Conservation (phyloP, 2,329 filamentous ascomycete species). For the Calonectria pseudoreteaudii region DNA sequence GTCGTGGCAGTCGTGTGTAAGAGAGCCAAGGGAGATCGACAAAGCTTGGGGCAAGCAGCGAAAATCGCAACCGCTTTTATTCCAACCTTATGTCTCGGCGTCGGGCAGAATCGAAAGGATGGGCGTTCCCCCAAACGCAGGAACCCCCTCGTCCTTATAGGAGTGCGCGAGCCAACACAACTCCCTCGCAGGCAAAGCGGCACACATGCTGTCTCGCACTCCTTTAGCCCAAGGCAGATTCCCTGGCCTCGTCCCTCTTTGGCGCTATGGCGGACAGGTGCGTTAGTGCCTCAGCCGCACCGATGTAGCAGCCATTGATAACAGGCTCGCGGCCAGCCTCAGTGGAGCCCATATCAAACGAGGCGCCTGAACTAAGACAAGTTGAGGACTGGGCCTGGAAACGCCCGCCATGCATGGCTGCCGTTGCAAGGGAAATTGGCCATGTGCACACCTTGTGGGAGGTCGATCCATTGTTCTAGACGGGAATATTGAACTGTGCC, state of each 20-base stretch:
- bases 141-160: background rate
- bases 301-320: conserved; percentile 24
- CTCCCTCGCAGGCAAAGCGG: background rate
- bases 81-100: background rate
- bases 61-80: background rate
- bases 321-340: conserved; percentile 26
- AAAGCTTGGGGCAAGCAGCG: background rate
- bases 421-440: background rate
- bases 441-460: background rate
- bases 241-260: conserved; percentile 8
- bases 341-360: conserved; percentile 24
- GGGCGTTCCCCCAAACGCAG: background rate
- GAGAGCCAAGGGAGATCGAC: background rate
- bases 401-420: background rate
- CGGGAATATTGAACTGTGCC: background rate
- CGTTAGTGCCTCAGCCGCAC: conserved; percentile 43
- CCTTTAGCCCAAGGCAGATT: conserved; percentile 41
- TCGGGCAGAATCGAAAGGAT: background rate
- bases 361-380: conserved; percentile 11
- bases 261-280: conserved; percentile 29
- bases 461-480: background rate
- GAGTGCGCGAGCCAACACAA: background rate
- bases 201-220: background rate
- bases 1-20: background rate
- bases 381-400: conserved; percentile 2